Percentiles rank a stretch among this genome's conserved stretches.
Conservation (phyloP, 2,329 filamentous ascomycete species). For the Cladosporium phlei region DNA sequence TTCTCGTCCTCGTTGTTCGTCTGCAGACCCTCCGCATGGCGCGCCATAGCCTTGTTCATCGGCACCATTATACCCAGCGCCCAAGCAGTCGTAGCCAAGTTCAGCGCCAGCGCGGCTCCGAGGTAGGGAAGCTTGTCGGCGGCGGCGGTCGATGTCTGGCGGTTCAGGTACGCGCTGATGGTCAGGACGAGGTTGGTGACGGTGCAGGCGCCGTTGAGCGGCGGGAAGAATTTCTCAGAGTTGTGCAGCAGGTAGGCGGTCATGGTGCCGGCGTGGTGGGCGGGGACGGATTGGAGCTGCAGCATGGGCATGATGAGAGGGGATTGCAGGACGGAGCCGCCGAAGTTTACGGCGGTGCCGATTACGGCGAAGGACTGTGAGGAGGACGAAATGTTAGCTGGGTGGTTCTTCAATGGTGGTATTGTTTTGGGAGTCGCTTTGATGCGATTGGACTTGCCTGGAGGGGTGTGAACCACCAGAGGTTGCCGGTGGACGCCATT, state of each 20-base stretch:
- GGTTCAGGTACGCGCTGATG: slow-evolving; percentile 24
- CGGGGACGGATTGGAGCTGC: slow-evolving; percentile 22
- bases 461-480: slow-evolving; percentile 30
- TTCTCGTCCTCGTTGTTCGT: slow-evolving; percentile 22
- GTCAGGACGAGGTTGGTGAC: slow-evolving; percentile 27
- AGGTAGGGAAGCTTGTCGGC: slow-evolving; percentile 25
- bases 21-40: slow-evolving; percentile 22
- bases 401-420: too few relatives aligned
- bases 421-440: too few relatives aligned
- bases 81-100: slow-evolving; percentile 27
- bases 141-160: slow-evolving; percentile 19
- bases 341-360: slow-evolving; percentile 29
- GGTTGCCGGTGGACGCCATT: slow-evolving; percentile 24
- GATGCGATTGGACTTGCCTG: slow-evolving; percentile 17
- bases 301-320: slow-evolving; percentile 31
- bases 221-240: slow-evolving; percentile 30
- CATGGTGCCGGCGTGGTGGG: slow-evolving; percentile 24
- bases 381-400: slow-evolving; percentile 10
- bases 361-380: slow-evolving; percentile 22
- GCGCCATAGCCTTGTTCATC: slow-evolving; percentile 28
- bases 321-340: slow-evolving; percentile 31
- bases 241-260: slow-evolving; percentile 28
- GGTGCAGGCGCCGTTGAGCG: slow-evolving; percentile 28
- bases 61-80: slow-evolving; percentile 29
- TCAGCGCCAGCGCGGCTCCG: slow-evolving; percentile 20